Base-by-base conservation (phyloP, 441 rosid species). In the Melastoma candidum region DNA sequence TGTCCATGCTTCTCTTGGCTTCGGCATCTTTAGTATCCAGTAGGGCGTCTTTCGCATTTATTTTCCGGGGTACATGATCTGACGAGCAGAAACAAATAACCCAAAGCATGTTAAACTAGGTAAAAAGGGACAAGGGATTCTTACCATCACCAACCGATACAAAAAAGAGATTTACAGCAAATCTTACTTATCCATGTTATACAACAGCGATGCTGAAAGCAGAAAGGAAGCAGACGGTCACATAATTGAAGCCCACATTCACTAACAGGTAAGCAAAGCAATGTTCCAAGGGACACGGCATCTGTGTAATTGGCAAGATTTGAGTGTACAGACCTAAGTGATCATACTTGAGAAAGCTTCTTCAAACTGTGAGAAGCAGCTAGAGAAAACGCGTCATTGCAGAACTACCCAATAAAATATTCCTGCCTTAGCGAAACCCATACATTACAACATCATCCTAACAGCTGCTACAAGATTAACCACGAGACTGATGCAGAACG, bases 21-120 rank as follows among this genome's bases (percentile, higher is more conserved):
- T 74, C 77, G 12, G 59, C 49, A 46, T 45, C 56, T 54, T 72
- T 67, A 61, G 68, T 71, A 56, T 76, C 82, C 46, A 74, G 71
- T 68, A 82, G 63, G 3, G 94, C 96, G 49, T 68, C 82, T 60
- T 64, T 75, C 7, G 84, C 87, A 68, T 76, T 82, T 43, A 83
- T 24, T 75, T 81, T 85, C 78, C 71, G 77, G 41, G 96, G 98
- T 64, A 85, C 41, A 57, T 70, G 77, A 69, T 92, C 98, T 87
- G 63, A 46, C 47, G 59, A 49, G 44, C 49, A 12, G 8, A 49
- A 3, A 26, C 6, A n/a, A 60, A 29, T n/a, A 51, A 17, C 47
- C 27, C 13, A 12, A 7, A 11, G 10, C 2, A 48, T 12, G 24
- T 43, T 32, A 12, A 4, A 13, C 57, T 17, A 46, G 51, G 59